Percentiles rank a stretch among this genome's conserved stretches.
phyloP scores from a whole-genome alignment of 148 eudicot genomes.

The Nepenthes mirabilis region DNA sequence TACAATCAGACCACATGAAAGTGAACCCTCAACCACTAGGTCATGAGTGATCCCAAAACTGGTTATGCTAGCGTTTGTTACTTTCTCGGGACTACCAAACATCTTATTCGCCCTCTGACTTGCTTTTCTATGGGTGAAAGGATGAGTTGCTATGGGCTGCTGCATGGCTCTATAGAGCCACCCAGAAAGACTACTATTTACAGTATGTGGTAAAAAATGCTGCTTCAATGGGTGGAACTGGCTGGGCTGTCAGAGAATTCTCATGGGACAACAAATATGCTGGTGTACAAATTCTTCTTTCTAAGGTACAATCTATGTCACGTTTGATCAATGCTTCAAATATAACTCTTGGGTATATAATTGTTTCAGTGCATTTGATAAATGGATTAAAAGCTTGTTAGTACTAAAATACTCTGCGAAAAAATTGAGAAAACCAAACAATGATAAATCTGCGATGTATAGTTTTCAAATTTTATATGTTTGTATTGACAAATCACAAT shows the following conservation, averaged over 20 bases:
- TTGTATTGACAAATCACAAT: too few species aligned
- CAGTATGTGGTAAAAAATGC: constrained; percentile 55
- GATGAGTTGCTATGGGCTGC: constrained; percentile 95
- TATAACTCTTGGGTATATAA: too few species aligned
- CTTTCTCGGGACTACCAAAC: not conserved
- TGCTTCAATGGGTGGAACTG: constrained; percentile 73
- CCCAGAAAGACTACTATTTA: constrained; percentile 54
- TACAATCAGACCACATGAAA: too few species aligned
- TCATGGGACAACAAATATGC: constrained; percentile 87
- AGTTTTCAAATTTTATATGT: too few species aligned
- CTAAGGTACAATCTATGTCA: constrained; percentile 31
- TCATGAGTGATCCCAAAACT: not conserved
- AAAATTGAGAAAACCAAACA: too few species aligned
- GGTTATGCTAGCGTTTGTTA: not conserved
- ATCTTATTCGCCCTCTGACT: not conserved
- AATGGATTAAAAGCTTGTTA: too few species aligned
- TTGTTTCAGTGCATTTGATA: too few species aligned
- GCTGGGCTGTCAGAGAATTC: constrained; percentile 58
- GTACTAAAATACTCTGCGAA: too few species aligned
- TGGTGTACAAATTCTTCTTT: constrained; percentile 57
- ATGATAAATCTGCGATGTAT: too few species aligned
- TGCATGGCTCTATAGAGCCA: constrained; percentile 76
- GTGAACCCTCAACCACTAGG: too few species aligned
- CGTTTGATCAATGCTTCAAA: too few species aligned
- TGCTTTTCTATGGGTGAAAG: constrained; percentile 9